Evolutionary conservation across 495 filamentous ascomycete species (phyloP).

Genomic region (Sporormia fimetaria): DNA sequence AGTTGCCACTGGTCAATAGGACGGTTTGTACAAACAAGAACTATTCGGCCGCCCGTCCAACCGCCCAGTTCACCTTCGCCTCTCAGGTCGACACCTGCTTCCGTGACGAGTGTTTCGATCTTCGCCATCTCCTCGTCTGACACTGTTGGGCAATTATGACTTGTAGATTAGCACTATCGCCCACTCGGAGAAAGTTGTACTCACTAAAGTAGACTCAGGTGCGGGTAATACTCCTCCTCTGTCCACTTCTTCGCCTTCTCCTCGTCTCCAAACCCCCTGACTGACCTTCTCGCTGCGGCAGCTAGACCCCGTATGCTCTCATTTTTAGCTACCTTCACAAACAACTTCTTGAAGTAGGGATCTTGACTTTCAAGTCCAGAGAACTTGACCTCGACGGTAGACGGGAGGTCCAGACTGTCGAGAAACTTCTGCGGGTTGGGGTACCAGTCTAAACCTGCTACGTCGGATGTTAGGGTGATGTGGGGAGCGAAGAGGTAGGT

Average conservation of each 20-base stretch:
- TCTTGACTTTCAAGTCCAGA: constrained; percentile 15
- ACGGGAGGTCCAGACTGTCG: constrained; percentile 17
- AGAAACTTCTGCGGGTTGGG: constrained; percentile 27
- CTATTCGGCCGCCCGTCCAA: constrained; percentile 26
- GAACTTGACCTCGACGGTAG: constrained; percentile 20
- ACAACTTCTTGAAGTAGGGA: constrained; percentile 27
- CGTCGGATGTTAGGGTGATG: constrained; percentile 30
- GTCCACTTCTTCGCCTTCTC: constrained; percentile 24
- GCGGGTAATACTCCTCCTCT: constrained; percentile 26
- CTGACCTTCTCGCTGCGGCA: constrained; percentile 9
- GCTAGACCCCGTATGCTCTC: constrained; percentile 9
- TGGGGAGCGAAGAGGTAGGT: constrained; percentile 29
- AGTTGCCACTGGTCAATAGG: constrained; percentile 28
- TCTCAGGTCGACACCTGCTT: constrained; percentile 17
- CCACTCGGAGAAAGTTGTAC: too few relatives aligned
- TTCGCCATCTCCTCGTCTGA: constrained; percentile 11
- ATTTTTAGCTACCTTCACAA: constrained; percentile 24
- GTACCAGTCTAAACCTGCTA: constrained; percentile 8
- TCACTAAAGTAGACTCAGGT: constrained; percentile 32
- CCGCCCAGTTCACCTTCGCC: constrained; percentile 18
- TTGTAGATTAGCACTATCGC: constrained; percentile 1
- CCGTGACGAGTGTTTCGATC: constrained; percentile 12
- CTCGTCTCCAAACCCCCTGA: constrained; percentile 8
- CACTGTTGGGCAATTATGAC: constrained; percentile 13
- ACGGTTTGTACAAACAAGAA: constrained; percentile 28